Conservation (phyloP, 192 early-diverging fungal species). For the Backusella morwellensis region DNA sequence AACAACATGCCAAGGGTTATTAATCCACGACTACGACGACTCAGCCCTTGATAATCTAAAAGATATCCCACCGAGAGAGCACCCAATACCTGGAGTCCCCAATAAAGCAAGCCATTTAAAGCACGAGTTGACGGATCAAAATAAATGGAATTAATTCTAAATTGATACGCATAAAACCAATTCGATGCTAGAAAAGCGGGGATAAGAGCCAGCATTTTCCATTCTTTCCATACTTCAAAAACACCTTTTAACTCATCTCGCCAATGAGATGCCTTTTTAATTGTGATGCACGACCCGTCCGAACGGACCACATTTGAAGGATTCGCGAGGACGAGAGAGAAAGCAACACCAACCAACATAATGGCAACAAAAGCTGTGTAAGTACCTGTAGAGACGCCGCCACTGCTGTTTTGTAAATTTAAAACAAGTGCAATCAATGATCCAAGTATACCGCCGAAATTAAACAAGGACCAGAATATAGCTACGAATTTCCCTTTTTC, state of each 20-base stretch:
- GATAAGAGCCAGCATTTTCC: slow-evolving; percentile 59
- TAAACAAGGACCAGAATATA: slow-evolving; percentile 86
- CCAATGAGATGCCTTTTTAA: slow-evolving; percentile 62
- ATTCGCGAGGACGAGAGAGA: slow-evolving; percentile 53
- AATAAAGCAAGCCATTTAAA: slow-evolving; percentile 73
- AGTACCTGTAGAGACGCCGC: slow-evolving; percentile 62
- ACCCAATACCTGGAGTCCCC: slow-evolving; percentile 68
- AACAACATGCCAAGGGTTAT: slow-evolving; percentile 51
- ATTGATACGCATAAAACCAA: slow-evolving; percentile 79
- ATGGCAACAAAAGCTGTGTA: slow-evolving; percentile 68
- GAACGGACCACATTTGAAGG: slow-evolving; percentile 55
- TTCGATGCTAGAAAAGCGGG: slow-evolving; percentile 72
- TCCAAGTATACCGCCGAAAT: slow-evolving; percentile 78
- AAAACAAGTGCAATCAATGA: slow-evolving; percentile 73
- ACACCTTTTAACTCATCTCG: slow-evolving; percentile 48
- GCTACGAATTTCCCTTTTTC: slow-evolving; percentile 79
- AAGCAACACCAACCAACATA: slow-evolving; percentile 55
- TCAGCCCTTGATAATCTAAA: slow-evolving; percentile 55
- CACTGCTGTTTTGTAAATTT: slow-evolving; percentile 57
- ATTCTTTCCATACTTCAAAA: slow-evolving; percentile 53
- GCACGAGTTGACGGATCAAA: slow-evolving; percentile 69
- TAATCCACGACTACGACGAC: slow-evolving; percentile 61
- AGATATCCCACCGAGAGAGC: slow-evolving; percentile 56
- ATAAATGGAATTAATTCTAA: slow-evolving; percentile 59
- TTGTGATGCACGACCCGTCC: slow-evolving; percentile 63